Evolutionary conservation across 768 basidiomycete genomes (phyloP), one percentile per base, ranked within the genome.

Genomic region (Lactarius indigo): DNA sequence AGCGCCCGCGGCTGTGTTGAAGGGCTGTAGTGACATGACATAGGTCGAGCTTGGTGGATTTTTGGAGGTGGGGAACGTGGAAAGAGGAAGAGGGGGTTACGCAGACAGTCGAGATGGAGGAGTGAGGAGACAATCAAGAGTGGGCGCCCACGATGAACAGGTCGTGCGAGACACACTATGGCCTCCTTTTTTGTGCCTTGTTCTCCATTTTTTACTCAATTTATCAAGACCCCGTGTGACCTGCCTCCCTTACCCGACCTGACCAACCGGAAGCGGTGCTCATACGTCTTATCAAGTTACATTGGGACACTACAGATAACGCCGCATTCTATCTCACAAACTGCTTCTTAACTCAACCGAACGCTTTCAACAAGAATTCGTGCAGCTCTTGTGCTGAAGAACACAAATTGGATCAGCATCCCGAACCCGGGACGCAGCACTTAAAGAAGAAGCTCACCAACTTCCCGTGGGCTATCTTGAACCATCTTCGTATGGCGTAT

Each of bases 401-500:
- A 9, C 18, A 42, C 23, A 33, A 31, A 20, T 35, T 33, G 5
- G 41, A 39, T 23, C 8, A 55, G 4, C 10, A 5, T n/a, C 18
- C 17, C 18, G 23, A 26, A 50, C 12, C 20, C 5, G 23, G 30
- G 30, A n/a, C 39, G 9, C 33, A n/a, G 28, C 30, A 31, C 57
- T 26, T 13, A 31, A 23, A 57, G 44, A 58, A 30, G 15, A n/a
- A 15, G 47, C 70, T 66, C 37, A 71, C 70, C 70, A 44, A 70
- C 59, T 61, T 71, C 65, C 26, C 54, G 31, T 2, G 70, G 70
- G 20, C 64, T 62, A 10, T 71, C 70, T 66, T 71, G 70, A 18
- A 64, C 26, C 31, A 64, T 15, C 70, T 71, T 61, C 1, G 33
- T n/a, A 39, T 44, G 30, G 13, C 1, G 33, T n/a, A 31, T 37